A percentile compares a stretch with the other conserved stretches of the same genome.
phyloP scores from a whole-genome alignment of 2,329 filamentous ascomycete genomes.

The Botrytis byssoidea region DNA sequence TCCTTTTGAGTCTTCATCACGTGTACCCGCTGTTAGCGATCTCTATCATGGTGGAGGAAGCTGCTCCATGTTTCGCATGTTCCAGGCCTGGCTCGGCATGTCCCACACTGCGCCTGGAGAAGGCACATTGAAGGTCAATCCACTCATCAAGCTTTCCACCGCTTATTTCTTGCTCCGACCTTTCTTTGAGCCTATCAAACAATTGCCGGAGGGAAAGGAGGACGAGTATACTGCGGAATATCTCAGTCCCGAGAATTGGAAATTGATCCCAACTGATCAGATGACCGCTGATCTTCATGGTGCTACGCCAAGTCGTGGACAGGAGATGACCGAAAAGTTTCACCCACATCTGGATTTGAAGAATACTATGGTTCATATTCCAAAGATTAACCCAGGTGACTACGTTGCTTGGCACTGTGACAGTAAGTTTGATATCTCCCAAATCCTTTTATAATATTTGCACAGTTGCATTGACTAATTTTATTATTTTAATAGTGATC shows the following conservation, averaged over 20 bases:
- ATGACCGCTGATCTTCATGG: constrained; percentile 61
- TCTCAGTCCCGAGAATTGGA: constrained; percentile 53
- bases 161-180: constrained; percentile 80
- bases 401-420: constrained; percentile 64
- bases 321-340: constrained; percentile 58
- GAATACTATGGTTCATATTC: constrained; percentile 64
- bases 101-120: constrained; percentile 69
- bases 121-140: constrained; percentile 81
- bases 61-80: constrained; percentile 82
- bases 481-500: constrained; percentile 26
- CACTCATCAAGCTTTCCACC: constrained; percentile 70
- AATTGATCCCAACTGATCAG: constrained; percentile 43
- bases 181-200: constrained; percentile 59
- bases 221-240: constrained; percentile 36
- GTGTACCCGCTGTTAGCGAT: constrained; percentile 68
- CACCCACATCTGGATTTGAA: constrained; percentile 64
- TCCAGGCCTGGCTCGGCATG: constrained; percentile 86
- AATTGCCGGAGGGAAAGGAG: constrained; percentile 46
- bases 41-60: constrained; percentile 78
- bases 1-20: constrained; percentile 72
- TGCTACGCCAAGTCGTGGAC: constrained; percentile 60
- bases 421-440: constrained; percentile 5
- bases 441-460: neutral
- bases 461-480: neutral
- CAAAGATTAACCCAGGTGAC: constrained; percentile 62